Evolutionary conservation across 306 rosid genomes (phyloP).

Genomic region (Cicer cuneatum): DNA sequence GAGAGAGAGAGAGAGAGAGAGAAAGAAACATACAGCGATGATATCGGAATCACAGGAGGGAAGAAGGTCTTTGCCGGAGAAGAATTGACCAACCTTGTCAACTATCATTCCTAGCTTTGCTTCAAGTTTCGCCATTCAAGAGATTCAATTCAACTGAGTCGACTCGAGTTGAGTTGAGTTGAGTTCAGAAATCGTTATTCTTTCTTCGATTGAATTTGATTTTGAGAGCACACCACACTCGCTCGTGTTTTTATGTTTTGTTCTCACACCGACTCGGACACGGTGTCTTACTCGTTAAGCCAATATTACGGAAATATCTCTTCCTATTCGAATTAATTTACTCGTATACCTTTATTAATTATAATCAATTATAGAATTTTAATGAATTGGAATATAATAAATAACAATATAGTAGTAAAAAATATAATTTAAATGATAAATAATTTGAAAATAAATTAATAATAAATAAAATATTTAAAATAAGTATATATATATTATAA

Average conservation of each 20-base stretch:
- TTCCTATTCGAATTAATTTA: too few relatives aligned
- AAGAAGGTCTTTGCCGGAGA: conserved; percentile 73
- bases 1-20: neutral
- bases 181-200: neutral
- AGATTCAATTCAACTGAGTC: neutral
- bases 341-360: too few relatives aligned
- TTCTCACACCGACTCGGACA: neutral
- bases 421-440: too few relatives aligned
- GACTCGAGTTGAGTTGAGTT: neutral
- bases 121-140: conserved; percentile 60
- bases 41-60: conserved; percentile 83
- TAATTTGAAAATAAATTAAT: too few relatives aligned
- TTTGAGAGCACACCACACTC: neutral
- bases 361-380: too few relatives aligned
- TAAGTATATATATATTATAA: too few relatives aligned
- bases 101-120: conserved; percentile 67
- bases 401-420: too few relatives aligned
- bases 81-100: conserved; percentile 71
- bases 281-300: neutral
- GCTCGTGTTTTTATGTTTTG: too few relatives aligned
- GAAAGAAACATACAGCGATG: conserved; percentile 55
- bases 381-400: too few relatives aligned
- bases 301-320: too few relatives aligned
- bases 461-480: too few relatives aligned
- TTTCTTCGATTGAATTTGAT: neutral